Conservation (phyloP, 805 yeast species). For the Teunomyces lycoperdinae region DNA sequence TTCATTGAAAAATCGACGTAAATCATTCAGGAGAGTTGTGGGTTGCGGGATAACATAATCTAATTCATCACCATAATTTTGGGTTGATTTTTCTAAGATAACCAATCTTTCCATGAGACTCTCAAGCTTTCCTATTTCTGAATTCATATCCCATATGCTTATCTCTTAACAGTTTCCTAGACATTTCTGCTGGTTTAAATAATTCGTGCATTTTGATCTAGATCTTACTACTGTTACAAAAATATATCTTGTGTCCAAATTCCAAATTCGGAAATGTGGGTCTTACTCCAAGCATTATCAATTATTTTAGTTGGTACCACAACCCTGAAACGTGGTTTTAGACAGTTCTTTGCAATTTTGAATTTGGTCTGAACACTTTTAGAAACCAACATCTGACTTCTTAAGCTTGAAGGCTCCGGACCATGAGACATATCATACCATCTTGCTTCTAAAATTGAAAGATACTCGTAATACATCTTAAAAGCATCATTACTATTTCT, state of each 20-base stretch:
- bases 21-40: neutral
- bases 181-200: neutral
- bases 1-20: neutral
- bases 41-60: neutral
- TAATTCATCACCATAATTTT: neutral
- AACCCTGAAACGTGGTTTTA: conserved; percentile 2
- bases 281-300: conserved; percentile 1
- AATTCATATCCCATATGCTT: neutral
- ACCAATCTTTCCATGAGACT: neutral
- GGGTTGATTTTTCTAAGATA: neutral
- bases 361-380: neutral
- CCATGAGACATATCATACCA: conserved; percentile 4
- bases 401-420: neutral
- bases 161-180: neutral
- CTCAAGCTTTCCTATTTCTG: neutral
- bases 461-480: conserved; percentile 15
- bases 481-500: conserved; percentile 9
- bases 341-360: neutral
- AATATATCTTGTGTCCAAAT: conserved; percentile 2
- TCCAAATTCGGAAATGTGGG: conserved; percentile 3
- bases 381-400: neutral
- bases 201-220: neutral
- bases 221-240: neutral
- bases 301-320: neutral
- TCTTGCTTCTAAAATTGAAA: conserved; percentile 9